Conservation (phyloP, 2,329 filamentous ascomycete genomes). For the Chrysosphaeria jannelii region DNA sequence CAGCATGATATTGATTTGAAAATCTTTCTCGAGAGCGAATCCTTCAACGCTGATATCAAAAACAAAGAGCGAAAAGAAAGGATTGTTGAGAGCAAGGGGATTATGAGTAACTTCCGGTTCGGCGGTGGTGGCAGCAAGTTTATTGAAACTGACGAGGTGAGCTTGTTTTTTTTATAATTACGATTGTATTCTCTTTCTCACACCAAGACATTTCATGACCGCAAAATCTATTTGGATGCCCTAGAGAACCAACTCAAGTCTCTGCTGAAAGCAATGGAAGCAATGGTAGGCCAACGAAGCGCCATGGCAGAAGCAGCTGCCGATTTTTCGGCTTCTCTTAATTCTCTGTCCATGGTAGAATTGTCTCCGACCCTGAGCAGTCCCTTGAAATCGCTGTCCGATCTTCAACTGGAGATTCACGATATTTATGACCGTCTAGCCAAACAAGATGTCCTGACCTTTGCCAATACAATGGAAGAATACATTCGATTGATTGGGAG, state of each 20-base stretch:
- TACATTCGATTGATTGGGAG: conserved; percentile 90
- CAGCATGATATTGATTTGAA: conserved; percentile 88
- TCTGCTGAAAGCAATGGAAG: conserved; percentile 77
- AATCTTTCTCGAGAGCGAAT: conserved; percentile 84
- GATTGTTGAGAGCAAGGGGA: conserved; percentile 73
- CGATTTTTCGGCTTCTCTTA: conserved; percentile 81
- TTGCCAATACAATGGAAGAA: conserved; percentile 93
- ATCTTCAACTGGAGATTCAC: conserved; percentile 74
- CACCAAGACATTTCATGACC: conserved; percentile 79
- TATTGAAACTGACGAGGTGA: conserved; percentile 83
- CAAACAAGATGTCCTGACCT: conserved; percentile 81
- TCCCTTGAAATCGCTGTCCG: conserved; percentile 70
- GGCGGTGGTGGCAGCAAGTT: conserved; percentile 69
- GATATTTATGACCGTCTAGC: conserved; percentile 93
- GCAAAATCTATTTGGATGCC: conserved; percentile 78
- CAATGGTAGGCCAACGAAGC: conserved; percentile 73
- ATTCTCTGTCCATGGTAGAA: conserved; percentile 75
- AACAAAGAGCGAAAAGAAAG: conserved; percentile 85
- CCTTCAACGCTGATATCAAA: conserved; percentile 89
- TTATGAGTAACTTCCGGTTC: conserved; percentile 62
- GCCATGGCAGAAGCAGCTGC: conserved; percentile 76
- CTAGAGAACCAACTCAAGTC: conserved; percentile 75
- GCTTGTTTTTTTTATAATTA: conserved; percentile 7
- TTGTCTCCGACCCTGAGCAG: conserved; percentile 66
- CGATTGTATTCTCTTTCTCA: background rate